phyloP scores from a whole-genome alignment of 78 protist species.

The Speleostelium caveatum region DNA sequence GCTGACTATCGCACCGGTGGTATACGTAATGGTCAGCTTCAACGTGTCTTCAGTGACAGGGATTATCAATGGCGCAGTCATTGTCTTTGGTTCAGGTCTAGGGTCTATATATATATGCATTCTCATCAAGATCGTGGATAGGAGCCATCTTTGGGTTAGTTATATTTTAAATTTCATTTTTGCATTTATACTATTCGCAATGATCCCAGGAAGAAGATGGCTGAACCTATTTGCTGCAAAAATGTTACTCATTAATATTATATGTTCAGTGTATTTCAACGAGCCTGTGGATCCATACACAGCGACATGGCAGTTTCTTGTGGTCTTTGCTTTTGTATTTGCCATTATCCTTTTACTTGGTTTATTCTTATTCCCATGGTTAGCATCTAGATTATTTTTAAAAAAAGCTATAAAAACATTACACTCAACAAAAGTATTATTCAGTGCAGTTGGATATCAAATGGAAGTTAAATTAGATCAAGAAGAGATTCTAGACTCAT shows the following conservation, averaged over 20 bases:
- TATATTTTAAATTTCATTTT: neutral
- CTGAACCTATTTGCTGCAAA: neutral
- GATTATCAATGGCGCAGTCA: neutral
- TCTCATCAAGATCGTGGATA: neutral
- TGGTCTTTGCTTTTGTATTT: neutral
- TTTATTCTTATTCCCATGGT: neutral
- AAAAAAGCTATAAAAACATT: slow-evolving; percentile 15
- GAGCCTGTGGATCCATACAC: neutral
- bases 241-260: neutral
- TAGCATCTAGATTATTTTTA: neutral
- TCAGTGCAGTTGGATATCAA: slow-evolving; percentile 31
- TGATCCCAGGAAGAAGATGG: neutral
- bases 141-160: neutral
- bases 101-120: neutral
- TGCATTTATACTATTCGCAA: neutral
- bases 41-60: neutral
- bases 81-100: neutral
- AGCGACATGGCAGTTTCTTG: neutral
- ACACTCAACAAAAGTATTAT: neutral
- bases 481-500: neutral
- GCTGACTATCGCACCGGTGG: neutral
- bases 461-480: neutral
- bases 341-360: neutral
- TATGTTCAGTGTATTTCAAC: neutral
- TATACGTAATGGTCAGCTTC: neutral